Evolutionary conservation across 2,329 filamentous ascomycete species (phyloP), one percentile per base, ranked within the genome.

Genomic region (Corniculantispora saksenae): DNA sequence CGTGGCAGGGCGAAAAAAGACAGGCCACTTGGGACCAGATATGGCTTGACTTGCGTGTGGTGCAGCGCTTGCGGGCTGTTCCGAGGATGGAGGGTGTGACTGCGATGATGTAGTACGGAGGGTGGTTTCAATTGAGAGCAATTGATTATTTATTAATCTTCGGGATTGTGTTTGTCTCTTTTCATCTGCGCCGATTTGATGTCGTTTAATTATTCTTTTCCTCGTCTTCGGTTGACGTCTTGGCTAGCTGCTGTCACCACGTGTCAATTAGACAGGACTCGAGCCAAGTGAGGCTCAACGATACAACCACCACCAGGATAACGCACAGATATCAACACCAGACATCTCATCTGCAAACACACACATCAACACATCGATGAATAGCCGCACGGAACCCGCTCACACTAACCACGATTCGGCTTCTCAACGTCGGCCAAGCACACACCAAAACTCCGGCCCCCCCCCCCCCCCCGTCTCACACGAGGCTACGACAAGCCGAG

Each of bases 1-100:
- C 32, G 23, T 21, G 8, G 19, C 23, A 27, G 25, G 50, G 25
- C 50, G 50, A 23, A 32, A 38, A 63, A 43, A 57, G 58, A 40
- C 62, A 64, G 62, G 55, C 55, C 62, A 64, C 56, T 53, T 64
- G 43, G 38, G 23, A 32, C 17, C 27, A 13, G 9, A 19, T 4
- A 61, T 61, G 59, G 59, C 35, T 61, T 54, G 48, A 54, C 38
- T 61, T 19, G n/a, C n/a, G n/a, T 54, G n/a, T 21, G 50, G 35
- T 23, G 57, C 54, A 32, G 45, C 45, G 58, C 29, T 43, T n/a
- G 55, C 55, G 56, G 56, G 23, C 6, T 35, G 29, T 27, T 13
- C 61, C 61, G 61, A 63, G 61, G 61, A 50, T n/a, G 45, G 47
- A 17, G 40, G 17, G 57, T 13, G 43, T 25, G 45, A 19, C 10